Evolutionary conservation across 2,329 filamentous ascomycete genomes (phyloP).

Genomic region (Cladosporium sp.): DNA sequence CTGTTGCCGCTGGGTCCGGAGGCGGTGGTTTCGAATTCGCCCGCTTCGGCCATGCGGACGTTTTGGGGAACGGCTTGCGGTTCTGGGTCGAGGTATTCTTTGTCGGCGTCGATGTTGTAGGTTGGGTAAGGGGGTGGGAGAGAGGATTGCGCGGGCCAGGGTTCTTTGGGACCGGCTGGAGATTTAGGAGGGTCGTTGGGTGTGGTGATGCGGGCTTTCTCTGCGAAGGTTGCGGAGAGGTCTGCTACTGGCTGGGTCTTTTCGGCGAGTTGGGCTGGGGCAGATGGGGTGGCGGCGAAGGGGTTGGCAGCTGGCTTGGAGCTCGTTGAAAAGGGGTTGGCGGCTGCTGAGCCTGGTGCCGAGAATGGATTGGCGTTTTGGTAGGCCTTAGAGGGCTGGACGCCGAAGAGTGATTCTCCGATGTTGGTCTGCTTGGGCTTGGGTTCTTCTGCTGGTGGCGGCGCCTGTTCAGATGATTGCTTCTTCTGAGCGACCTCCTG

Average conservation of each 20-base stretch:
- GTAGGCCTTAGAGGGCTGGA: slow-evolving; percentile 40
- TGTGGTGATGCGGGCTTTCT: slow-evolving; percentile 28
- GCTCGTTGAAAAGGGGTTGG: slow-evolving; percentile 30
- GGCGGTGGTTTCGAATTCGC: slow-evolving; percentile 30
- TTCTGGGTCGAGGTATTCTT: slow-evolving; percentile 71
- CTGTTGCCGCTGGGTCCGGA: slow-evolving; percentile 23
- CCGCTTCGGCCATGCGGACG: slow-evolving; percentile 33
- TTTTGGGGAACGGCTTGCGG: slow-evolving; percentile 47
- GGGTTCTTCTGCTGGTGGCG: slow-evolving; percentile 12
- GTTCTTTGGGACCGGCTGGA: slow-evolving; percentile 45
- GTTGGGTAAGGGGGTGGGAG: slow-evolving; percentile 70
- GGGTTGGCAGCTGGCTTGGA: slow-evolving; percentile 47
- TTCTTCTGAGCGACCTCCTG: slow-evolving; percentile 14
- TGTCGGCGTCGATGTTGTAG: slow-evolving; percentile 83
- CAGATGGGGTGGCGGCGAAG: slow-evolving; percentile 47
- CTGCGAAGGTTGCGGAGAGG: slow-evolving; percentile 29
- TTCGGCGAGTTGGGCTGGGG: slow-evolving; percentile 40
- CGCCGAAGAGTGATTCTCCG: slow-evolving; percentile 68
- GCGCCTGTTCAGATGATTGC: slow-evolving; percentile 19
- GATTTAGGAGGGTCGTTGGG: slow-evolving; percentile 22
- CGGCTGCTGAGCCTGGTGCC: slow-evolving; percentile 38
- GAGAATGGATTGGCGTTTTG: slow-evolving; percentile 60
- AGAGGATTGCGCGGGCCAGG: slow-evolving; percentile 67
- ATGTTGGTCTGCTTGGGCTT: slow-evolving; percentile 41
- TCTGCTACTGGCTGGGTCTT: slow-evolving; percentile 17